Evolutionary conservation across 345 rosid species (phyloP), one percentile per base, ranked within the genome.

Genomic region (Murraya koenigii): DNA sequence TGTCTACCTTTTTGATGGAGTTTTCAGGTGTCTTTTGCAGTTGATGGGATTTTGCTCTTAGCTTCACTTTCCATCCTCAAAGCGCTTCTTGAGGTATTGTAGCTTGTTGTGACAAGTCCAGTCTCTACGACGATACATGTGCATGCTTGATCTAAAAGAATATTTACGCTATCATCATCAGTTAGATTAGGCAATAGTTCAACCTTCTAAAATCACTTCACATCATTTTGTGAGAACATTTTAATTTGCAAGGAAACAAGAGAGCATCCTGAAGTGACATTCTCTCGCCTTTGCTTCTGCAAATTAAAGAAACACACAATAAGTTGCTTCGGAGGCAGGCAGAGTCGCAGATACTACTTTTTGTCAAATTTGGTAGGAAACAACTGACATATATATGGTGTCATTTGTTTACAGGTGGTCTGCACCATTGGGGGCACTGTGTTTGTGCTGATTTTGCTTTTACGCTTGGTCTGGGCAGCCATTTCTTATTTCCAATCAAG

Each of bases 371-470:
- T 28, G 5, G 47, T 13, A 6, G 23, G 30, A 58, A 36, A 38
- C 52, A 15, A 72, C 6, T 49, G 55, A 14, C 3, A 49, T 49
- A 39, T 33, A 76, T 69, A 36, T 14, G 79, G 33, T 26, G 23
- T 10, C 19, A 33, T 44, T 36, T 72, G 61, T 69, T 79, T 77
- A 36, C 84, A 92, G 94, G 96, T 92, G 60, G 87, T 87, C 36
- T 92, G 97, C 93, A 86, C 86, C 54, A 82, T 91, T 7, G 94
- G 96, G 54, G 90, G 92, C 80, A 87, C 90, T 0, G 93, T 92
- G 20, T 94, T 90, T 75, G 84, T 80, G 17, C 90, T 71, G 33
- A 89, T 92, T 80, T 69, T 92, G 77, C 80, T 90, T 47, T 72
- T 92, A 3, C 91, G 96, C 7, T 81, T 89, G 75, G 72, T 90